phyloP scores from a whole-genome alignment of 225 moss, liverwort and hornwort genomes.

The Thuidium tamariscinum region DNA sequence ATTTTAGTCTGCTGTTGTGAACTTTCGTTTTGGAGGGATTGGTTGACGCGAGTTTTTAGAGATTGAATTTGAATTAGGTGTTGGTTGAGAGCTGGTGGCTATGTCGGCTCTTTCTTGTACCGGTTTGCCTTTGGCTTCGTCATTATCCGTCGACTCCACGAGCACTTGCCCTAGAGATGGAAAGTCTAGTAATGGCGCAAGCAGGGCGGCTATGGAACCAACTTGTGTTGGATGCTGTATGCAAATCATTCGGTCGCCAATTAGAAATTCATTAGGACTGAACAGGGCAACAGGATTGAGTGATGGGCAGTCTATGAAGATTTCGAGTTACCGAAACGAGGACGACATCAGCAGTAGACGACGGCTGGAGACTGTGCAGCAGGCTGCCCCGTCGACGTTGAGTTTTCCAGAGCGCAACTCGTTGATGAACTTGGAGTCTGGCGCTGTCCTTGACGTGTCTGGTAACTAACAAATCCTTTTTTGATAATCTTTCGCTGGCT shows the following conservation, averaged over 20 bases:
- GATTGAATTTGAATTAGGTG: neutral
- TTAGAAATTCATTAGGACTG: neutral
- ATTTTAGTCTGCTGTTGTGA: neutral
- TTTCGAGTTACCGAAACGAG: constrained; percentile 6
- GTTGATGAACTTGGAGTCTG: constrained; percentile 22
- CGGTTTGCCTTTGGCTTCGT: constrained; percentile 8
- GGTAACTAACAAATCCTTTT: neutral
- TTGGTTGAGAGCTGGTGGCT: neutral
- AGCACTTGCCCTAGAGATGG: neutral
- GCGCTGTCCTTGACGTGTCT: constrained; percentile 10
- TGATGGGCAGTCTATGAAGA: neutral
- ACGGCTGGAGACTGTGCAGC: constrained; percentile 16
- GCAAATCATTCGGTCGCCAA: neutral
- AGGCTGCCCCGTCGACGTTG: constrained; percentile 21
- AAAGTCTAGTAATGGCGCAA: neutral
- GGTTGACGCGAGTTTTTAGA: neutral
- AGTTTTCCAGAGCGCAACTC: constrained; percentile 16
- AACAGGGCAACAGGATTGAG: neutral
- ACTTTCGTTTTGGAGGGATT: neutral
- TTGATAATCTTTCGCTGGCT: too few relatives aligned
- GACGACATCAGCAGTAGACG: neutral
- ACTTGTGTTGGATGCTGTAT: constrained; percentile 2
- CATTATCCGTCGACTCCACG: neutral
- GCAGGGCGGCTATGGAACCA: constrained; percentile 5
- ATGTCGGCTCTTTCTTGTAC: constrained; percentile 16